Evolutionary conservation across 352 stramenopile species (phyloP).

Genomic region (Pythium aristosporum): DNA sequence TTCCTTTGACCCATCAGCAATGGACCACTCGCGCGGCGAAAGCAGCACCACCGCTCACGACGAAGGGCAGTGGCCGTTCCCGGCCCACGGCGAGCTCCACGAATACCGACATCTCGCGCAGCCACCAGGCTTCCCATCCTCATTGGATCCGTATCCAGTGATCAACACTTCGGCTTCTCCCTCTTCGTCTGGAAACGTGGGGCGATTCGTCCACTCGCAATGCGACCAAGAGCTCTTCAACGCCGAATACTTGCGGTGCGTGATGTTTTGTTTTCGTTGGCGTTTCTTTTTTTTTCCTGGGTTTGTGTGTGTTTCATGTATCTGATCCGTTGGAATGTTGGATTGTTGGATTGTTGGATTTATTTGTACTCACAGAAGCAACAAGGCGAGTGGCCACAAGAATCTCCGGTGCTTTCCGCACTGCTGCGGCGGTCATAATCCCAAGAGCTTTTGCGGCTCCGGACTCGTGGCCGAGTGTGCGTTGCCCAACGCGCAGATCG

Average conservation of each 20-base stretch:
- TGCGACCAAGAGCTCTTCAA: constrained; percentile 77
- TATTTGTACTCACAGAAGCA: constrained; percentile 46
- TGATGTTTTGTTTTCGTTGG: neutral
- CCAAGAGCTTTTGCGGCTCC: constrained; percentile 83
- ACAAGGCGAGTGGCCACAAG: constrained; percentile 86
- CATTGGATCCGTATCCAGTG: constrained; percentile 5
- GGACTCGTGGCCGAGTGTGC: constrained; percentile 74
- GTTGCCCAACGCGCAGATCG: constrained; percentile 51
- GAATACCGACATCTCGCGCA: constrained; percentile 1
- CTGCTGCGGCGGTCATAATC: constrained; percentile 80
- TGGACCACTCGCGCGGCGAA: constrained; percentile 3
- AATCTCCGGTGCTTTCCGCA: constrained; percentile 83
- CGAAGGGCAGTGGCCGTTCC: neutral
- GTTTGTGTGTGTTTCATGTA: neutral
- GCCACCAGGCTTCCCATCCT: neutral
- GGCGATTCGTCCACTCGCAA: constrained; percentile 62
- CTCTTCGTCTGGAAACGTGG: neutral
- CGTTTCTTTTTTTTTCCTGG: neutral
- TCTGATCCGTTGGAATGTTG: neutral
- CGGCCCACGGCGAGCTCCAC: neutral
- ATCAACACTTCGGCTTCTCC: neutral
- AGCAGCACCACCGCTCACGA: neutral
- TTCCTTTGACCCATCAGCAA: neutral
- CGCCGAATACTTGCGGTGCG: constrained; percentile 68
- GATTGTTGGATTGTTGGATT: neutral